These are phyloP conservation scores for Neoarthrinium moseri DNA, from an alignment of 2,329 filamentous ascomycete genomes.

Conservation along the genomic window DNA sequence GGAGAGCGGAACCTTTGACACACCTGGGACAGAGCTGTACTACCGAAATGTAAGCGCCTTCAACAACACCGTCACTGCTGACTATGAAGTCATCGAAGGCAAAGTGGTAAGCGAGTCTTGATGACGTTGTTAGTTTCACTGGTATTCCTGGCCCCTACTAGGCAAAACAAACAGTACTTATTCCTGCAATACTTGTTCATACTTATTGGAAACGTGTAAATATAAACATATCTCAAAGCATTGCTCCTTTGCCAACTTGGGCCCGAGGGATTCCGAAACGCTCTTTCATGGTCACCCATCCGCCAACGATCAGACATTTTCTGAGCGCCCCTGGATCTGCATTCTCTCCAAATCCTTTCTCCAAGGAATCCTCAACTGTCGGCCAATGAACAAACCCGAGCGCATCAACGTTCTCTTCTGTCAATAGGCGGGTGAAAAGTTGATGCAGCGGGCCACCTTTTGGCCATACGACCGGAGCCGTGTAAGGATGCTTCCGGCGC, in stretches of 20 bases:
- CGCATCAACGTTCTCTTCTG: slow-evolving; percentile 31
- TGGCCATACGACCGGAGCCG: slow-evolving; percentile 40
- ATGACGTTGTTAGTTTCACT: too few relatives aligned
- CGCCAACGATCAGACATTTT: slow-evolving; percentile 33
- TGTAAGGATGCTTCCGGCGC: slow-evolving; percentile 47
- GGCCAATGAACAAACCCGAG: slow-evolving; percentile 41
- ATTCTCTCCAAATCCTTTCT: slow-evolving; percentile 35
- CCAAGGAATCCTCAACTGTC: slow-evolving; percentile 31
- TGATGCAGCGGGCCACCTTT: slow-evolving; percentile 40
- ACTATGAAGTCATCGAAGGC: slow-evolving; percentile 9
- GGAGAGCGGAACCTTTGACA: slow-evolving; percentile 15
- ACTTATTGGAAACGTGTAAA: too few relatives aligned
- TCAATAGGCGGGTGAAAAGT: slow-evolving; percentile 29
- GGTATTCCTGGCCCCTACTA: too few relatives aligned
- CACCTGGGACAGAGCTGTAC: slow-evolving; percentile 48
- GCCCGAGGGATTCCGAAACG: slow-evolving; percentile 35
- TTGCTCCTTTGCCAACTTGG: neutral
- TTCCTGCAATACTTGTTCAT: too few relatives aligned
- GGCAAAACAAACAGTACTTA: too few relatives aligned
- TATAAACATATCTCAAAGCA: too few relatives aligned
- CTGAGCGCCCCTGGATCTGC: slow-evolving; percentile 33
- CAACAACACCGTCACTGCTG: slow-evolving; percentile 23
- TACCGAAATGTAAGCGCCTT: slow-evolving; percentile 46
- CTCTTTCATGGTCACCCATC: slow-evolving; percentile 42
- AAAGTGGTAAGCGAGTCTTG: neutral